phyloP scores from a whole-genome alignment of 192 early-diverging fungal genomes.

The Coemansia pectinata region DNA sequence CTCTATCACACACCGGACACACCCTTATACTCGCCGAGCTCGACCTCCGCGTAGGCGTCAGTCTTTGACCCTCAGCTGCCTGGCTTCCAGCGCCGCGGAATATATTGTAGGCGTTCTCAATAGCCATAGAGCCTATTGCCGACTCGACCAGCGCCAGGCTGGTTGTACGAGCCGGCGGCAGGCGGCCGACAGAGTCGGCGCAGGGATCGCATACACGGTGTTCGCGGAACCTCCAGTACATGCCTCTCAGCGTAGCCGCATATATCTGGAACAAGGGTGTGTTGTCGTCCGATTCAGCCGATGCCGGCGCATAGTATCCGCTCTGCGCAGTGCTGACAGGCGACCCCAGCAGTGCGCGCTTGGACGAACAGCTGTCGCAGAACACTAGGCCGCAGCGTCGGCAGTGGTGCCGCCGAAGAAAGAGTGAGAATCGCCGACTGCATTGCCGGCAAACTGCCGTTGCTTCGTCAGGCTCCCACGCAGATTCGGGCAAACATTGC shows the following conservation, averaged over 20 bases:
- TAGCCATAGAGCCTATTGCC: slow-evolving; percentile 13
- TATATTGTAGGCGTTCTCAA: slow-evolving; percentile 41
- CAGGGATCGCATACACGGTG: slow-evolving; percentile 67
- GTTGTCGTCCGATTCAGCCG: slow-evolving; percentile 20
- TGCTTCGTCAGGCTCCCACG: slow-evolving; percentile 80
- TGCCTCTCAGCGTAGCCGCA: not conserved
- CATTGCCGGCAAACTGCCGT: slow-evolving; percentile 71
- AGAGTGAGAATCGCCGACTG: slow-evolving; percentile 68
- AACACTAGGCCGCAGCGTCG: slow-evolving; percentile 85
- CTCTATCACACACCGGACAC: slow-evolving; percentile 44
- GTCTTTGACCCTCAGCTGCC: not conserved
- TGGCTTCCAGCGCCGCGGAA: slow-evolving; percentile 12
- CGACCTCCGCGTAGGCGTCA: not conserved
- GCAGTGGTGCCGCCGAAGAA: slow-evolving; percentile 86
- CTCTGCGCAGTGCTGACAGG: slow-evolving; percentile 36
- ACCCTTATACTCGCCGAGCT: slow-evolving; percentile 40
- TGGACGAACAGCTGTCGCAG: slow-evolving; percentile 76
- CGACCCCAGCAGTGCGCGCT: slow-evolving; percentile 58
- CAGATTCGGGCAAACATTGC: slow-evolving; percentile 48
- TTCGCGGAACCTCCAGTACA: slow-evolving; percentile 32
- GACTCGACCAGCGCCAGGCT: slow-evolving; percentile 20
- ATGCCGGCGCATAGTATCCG: slow-evolving; percentile 13
- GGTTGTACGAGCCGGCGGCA: slow-evolving; percentile 13
- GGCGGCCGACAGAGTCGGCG: slow-evolving; percentile 26
- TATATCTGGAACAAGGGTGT: slow-evolving; percentile 31